Conservation (phyloP, 2,329 filamentous ascomycete species). For the Beauveria brongniartii region DNA sequence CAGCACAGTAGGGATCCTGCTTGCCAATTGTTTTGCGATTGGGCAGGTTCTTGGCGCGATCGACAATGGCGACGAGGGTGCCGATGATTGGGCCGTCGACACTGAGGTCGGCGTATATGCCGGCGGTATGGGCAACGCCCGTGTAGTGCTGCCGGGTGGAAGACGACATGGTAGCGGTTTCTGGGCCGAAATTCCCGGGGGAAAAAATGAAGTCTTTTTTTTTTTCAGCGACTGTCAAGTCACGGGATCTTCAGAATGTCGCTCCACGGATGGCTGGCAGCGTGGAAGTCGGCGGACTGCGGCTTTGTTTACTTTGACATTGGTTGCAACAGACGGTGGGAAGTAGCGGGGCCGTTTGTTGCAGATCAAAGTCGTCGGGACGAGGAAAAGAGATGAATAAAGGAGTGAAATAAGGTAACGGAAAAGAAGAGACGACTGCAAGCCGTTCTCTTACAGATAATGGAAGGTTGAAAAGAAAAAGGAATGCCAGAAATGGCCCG, state of each 20-base stretch:
- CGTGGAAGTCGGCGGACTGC: neutral
- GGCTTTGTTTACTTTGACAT: constrained; percentile 11
- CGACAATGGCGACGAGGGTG: constrained; percentile 83
- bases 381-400: neutral
- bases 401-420: neutral
- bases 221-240: neutral
- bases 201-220: neutral
- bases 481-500: neutral
- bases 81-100: constrained; percentile 90
- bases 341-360: constrained; percentile 2
- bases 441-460: neutral
- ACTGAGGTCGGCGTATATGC: constrained; percentile 90
- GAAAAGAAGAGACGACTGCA: neutral
- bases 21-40: constrained; percentile 97
- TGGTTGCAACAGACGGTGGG: neutral
- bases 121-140: constrained; percentile 61
- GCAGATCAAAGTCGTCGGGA: neutral
- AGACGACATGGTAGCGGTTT: constrained; percentile 35
- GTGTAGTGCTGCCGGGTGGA: constrained; percentile 22
- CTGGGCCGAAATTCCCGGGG: too few species aligned
- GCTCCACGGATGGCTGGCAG: neutral
- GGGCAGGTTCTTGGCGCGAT: constrained; percentile 92
- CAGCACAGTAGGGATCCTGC: constrained; percentile 95
- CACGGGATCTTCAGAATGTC: neutral
- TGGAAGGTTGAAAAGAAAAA: neutral